Base-by-base conservation (phyloP, 106 monocot species). In the Dendrobium huoshanense region DNA sequence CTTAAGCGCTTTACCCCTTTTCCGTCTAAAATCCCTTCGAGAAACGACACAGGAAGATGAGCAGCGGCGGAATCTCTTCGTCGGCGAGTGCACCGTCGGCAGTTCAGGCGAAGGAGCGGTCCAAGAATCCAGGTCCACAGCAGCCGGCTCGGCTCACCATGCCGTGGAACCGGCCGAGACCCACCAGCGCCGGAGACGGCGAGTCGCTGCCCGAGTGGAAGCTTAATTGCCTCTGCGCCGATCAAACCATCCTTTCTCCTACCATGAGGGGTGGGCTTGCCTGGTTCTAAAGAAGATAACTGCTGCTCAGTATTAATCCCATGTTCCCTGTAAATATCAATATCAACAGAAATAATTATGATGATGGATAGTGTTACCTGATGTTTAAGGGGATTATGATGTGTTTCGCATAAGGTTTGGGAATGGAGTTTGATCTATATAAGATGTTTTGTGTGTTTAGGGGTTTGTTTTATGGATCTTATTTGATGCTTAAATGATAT, bases 131-230 rank as follows among this genome's bases (percentile, higher is more conserved):
- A 4, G 25, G 6, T 20, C 13, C 22, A 0, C 47, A 47, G 25
- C 22, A 47, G 45, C 76, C 45, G 25, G 24, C 76, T 18, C 25
- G 27, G 24, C 49, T 47, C 18, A 9, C 13, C 41, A 76, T 76
- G 49, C 76, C 22, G 24, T 49, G 76, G 49, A 76, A 76, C 27
- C 17, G 74, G 6, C 74, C 74, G 74, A 47, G 24, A 9, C 9
- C 15, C 13, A 9, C 24, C 75, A 4, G 1, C 41, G 43, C 74
- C 43, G 41, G 74, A 15, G 49, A 76, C 20, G 49, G 76, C 41
- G 84, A 78, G 33, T 40, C 79, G 22, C 44, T 86, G 80, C 88
- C 88, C 16, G 88, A 81, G 81, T 88, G 88, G 88, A 88, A 88
- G 73, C 85, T 88, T 77, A 10, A 82, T 16, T 74, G 80, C 80